Base-by-base conservation (phyloP, 1,139 yeast genomes). In the Insectozyma bohioensis region DNA sequence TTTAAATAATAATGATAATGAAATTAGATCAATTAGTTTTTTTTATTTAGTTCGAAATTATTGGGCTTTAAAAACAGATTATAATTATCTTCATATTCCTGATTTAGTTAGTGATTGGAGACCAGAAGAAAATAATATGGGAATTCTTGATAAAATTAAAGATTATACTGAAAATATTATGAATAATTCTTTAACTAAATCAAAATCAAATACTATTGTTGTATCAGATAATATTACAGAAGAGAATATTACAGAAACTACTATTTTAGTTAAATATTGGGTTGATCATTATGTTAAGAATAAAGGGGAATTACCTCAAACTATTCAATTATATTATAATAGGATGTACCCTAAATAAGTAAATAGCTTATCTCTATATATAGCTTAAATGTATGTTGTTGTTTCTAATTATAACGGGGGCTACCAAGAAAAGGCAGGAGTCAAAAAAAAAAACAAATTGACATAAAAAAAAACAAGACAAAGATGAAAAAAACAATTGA, bases 21-120 rank as follows among this genome's bases (percentile, higher is more conserved):
- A 28, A 22, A 33, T 37, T 5, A 12, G 27, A 18, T 13, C 26
- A 12, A 14, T 37, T 28, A 22, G 31, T 8, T 34, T 42, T 31
- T 37, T 42, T 30, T 30, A 28, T 13, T 28, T 32, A 19, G 18
- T 37, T 21, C 25, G 45, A 23, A 33, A 39, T 20, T 35, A 33
- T 22, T 42, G 31, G 28, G 20, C 30, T 9, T 15, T 31, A 6
- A 28, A 20, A 20, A 29, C 41, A 1, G 36, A 34, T 16, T 42
- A 36, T 23, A 37, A 39, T 16, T 37, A 40, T 23, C 33, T 42
- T 21, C 24, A 36, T 20, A 22, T 36, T 11, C 34, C 37, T 2
- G 31, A 26, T 6, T 27, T 34, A 15, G 30, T 40, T 24, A 25
- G 30, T 20, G 40, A 36, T 23, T 36, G 34, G 37, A n/a, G n/a